Conservation (phyloP, 2,329 filamentous ascomycete species). For the Endoconidiophora laricicola region DNA sequence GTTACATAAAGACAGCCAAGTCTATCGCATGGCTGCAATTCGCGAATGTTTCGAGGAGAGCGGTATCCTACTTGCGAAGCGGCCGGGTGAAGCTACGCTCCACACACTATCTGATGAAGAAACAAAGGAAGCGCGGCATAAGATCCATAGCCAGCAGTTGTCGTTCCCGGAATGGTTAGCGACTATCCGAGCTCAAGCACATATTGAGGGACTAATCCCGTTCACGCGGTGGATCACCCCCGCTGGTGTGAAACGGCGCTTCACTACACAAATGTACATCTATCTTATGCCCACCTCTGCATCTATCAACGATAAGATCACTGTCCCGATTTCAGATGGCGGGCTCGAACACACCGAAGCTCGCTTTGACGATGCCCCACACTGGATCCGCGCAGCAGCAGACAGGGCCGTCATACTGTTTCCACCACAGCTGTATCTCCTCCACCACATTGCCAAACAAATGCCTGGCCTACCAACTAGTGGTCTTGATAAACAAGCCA, state of each 20-base stretch:
- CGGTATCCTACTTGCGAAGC: constrained; percentile 58
- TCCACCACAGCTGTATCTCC: constrained; percentile 71
- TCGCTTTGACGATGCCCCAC: constrained; percentile 51
- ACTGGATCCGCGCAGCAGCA: constrained; percentile 51
- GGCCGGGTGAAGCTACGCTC: constrained; percentile 29
- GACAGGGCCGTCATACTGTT: constrained; percentile 63
- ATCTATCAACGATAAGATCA: constrained; percentile 27
- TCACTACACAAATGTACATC: constrained; percentile 93
- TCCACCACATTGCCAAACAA: constrained; percentile 36
- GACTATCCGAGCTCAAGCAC: constrained; percentile 40
- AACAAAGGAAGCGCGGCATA: constrained; percentile 47
- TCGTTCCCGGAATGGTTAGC: constrained; percentile 51
- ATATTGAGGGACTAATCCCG: constrained; percentile 47
- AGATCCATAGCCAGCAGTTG: constrained; percentile 49
- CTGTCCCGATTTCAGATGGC: constrained; percentile 57
- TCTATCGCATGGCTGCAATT: constrained; percentile 70
- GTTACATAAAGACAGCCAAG: constrained; percentile 52
- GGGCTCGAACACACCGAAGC: constrained; percentile 53
- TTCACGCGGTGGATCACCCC: constrained; percentile 93
- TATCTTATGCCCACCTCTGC: constrained; percentile 55
- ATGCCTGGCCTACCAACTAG: constrained; percentile 15
- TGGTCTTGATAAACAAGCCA: constrained; percentile 14
- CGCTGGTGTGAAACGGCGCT: constrained; percentile 51
- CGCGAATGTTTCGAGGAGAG: constrained; percentile 92
- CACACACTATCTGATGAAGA: constrained; percentile 43